Percentiles rank a stretch among this genome's conserved stretches.
phyloP scores from a whole-genome alignment of 1,284 basidiomycete species.

The Fomes fomentarius region DNA sequence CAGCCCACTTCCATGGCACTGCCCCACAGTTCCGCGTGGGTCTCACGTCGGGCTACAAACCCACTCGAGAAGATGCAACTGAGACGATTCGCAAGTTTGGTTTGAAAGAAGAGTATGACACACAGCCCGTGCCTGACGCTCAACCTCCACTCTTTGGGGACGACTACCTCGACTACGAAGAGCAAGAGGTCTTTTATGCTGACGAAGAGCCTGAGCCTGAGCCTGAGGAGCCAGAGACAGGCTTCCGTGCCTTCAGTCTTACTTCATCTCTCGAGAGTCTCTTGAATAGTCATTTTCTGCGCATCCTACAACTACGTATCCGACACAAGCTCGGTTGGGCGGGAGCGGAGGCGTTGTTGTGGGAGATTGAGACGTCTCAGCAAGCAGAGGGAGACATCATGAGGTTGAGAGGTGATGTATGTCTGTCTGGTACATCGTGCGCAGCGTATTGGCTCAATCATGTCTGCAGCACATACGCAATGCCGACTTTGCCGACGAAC shows the following conservation, averaged over 20 bases:
- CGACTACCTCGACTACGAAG: slow-evolving; percentile 19
- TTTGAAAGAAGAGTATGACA: slow-evolving; percentile 41
- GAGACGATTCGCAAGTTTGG: slow-evolving; percentile 52
- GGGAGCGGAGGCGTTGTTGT: slow-evolving; percentile 57
- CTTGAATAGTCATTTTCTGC: slow-evolving; percentile 54
- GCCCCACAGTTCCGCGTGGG: slow-evolving; percentile 57
- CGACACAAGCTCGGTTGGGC: slow-evolving; percentile 63
- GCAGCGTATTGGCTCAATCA: neutral
- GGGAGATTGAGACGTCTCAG: slow-evolving; percentile 52
- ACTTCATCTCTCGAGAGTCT: slow-evolving; percentile 61
- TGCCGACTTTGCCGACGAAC: slow-evolving; percentile 51
- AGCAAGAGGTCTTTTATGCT: too few species aligned
- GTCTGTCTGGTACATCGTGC: slow-evolving; percentile 1
- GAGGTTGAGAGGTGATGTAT: slow-evolving; percentile 35
- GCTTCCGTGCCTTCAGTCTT: slow-evolving; percentile 59
- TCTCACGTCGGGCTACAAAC: slow-evolving; percentile 57
- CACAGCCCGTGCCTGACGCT: slow-evolving; percentile 35
- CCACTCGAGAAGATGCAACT: slow-evolving; percentile 46
- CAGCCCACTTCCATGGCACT: slow-evolving; percentile 36
- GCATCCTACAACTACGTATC: slow-evolving; percentile 51
- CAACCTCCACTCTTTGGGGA: slow-evolving; percentile 23
- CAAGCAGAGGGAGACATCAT: slow-evolving; percentile 41
- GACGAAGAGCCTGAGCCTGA: slow-evolving; percentile 9
- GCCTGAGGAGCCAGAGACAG: slow-evolving; percentile 5
- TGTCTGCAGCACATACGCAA: slow-evolving; percentile 35